Evolutionary conservation across 371 early-diverging fungal species (phyloP).

Genomic region (Catenaria anguillulae): DNA sequence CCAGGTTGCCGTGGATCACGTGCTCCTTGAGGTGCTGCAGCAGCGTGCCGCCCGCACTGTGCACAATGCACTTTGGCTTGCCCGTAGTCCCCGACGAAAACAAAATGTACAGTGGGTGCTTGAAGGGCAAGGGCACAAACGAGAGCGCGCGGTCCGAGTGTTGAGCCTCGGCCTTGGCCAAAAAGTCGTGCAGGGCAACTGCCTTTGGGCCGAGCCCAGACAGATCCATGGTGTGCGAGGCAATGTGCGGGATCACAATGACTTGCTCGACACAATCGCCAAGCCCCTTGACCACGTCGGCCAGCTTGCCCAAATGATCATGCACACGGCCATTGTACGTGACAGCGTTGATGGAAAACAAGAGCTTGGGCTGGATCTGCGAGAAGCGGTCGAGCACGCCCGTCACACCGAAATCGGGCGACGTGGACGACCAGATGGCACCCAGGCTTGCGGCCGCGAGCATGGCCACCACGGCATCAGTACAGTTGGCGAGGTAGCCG

Average conservation of each 20-base stretch:
- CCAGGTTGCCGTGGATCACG: conserved; percentile 65
- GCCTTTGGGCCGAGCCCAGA: conserved; percentile 12
- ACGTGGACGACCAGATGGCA: conserved; percentile 73
- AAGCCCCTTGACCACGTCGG: conserved; percentile 43
- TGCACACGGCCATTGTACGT: conserved; percentile 76
- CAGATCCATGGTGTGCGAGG: conserved; percentile 17
- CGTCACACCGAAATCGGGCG: conserved; percentile 6
- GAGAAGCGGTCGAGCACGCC: conserved; percentile 88
- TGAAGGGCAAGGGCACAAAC: conserved; percentile 77
- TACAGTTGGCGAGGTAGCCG: conserved; percentile 81
- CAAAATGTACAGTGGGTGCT: conserved; percentile 87
- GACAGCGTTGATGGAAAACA: conserved; percentile 79
- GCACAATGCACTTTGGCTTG: conserved; percentile 96
- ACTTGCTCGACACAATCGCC: conserved; percentile 38
- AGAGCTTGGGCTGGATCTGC: conserved; percentile 84
- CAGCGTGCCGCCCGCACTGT: conserved; percentile 81
- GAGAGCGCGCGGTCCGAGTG: conserved; percentile 16
- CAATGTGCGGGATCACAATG: conserved; percentile 58
- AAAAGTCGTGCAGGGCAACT: conserved; percentile 28
- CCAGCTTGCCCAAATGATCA: conserved; percentile 63
- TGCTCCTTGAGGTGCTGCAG: conserved; percentile 91
- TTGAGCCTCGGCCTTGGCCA: conserved; percentile 20
- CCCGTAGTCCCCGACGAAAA: conserved; percentile 96
- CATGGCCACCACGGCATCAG: conserved; percentile 74
- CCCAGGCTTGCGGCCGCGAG: conserved; percentile 88